Evolutionary conservation across 2,329 filamentous ascomycete genomes (phyloP).

Genomic region (Bertia moriformis): DNA sequence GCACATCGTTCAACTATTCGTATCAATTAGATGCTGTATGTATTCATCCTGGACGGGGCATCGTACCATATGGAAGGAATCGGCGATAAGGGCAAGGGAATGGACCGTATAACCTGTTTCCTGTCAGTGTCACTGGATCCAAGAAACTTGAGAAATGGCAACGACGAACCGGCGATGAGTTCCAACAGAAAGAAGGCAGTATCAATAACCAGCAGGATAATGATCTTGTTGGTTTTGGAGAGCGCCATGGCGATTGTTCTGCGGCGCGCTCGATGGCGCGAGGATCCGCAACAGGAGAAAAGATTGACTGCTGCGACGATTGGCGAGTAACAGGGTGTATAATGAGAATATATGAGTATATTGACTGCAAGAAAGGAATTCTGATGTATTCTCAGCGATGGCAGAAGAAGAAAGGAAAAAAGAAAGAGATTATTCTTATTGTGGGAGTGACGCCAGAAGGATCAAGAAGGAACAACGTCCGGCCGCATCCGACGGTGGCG

Average conservation of each 20-base stretch:
- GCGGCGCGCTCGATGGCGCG: neutral
- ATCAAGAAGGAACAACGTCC: too few species aligned
- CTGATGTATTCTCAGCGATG: too few species aligned
- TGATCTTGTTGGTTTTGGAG: conserved; percentile 84
- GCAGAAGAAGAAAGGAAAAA: too few species aligned
- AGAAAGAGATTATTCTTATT: too few species aligned
- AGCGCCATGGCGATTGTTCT: conserved; percentile 47
- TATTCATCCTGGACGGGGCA: conserved; percentile 1
- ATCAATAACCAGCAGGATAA: conserved; percentile 85
- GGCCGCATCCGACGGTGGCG: too few species aligned
- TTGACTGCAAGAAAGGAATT: too few species aligned
- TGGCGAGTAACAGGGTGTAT: too few species aligned
- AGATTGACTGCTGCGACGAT: too few species aligned
- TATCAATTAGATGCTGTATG: conserved; percentile 1
- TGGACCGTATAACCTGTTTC: conserved; percentile 38
- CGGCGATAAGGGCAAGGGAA: conserved; percentile 84
- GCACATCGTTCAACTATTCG: conserved; percentile 78
- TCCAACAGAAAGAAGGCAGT: conserved; percentile 81
- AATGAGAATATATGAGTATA: too few species aligned
- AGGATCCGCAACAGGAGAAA: neutral
- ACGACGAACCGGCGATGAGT: conserved; percentile 60
- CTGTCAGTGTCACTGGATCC: too few species aligned
- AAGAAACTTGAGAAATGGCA: too few species aligned
- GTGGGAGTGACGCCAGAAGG: too few species aligned
- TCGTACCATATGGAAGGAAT: conserved; percentile 91